Percentiles rank a stretch among this genome's conserved stretches.
Conservation (phyloP, 805 yeast species). For the Tetrapisispora iriomotensis region DNA sequence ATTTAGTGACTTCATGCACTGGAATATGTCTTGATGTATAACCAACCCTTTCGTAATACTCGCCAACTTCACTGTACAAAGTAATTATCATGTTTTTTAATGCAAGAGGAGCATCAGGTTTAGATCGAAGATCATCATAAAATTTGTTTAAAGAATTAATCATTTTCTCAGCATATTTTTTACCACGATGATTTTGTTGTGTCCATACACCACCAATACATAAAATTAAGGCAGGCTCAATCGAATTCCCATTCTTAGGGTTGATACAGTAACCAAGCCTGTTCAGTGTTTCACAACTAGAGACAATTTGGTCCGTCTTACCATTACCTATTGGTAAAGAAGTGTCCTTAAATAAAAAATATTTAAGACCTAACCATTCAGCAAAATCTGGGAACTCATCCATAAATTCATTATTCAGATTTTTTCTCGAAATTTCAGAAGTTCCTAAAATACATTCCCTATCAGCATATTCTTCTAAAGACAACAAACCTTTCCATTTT, state of each 20-base stretch:
- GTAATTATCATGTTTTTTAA: slow-evolving; percentile 29
- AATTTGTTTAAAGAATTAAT: slow-evolving; percentile 29
- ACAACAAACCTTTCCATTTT: slow-evolving; percentile 29
- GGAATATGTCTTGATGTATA: slow-evolving; percentile 37
- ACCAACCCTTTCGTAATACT: slow-evolving; percentile 56
- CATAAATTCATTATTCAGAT: slow-evolving; percentile 8
- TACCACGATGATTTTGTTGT: slow-evolving; percentile 36
- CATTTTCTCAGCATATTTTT: slow-evolving; percentile 48
- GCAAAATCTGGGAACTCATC: slow-evolving; percentile 11
- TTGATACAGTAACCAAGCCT: slow-evolving; percentile 28
- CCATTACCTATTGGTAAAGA: slow-evolving; percentile 11
- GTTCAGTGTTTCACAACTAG: slow-evolving; percentile 34
- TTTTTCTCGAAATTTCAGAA: slow-evolving; percentile 19
- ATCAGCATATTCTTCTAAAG: slow-evolving; percentile 29
- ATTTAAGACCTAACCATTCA: slow-evolving; percentile 28
- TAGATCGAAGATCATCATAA: slow-evolving; percentile 23
- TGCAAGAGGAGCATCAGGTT: slow-evolving; percentile 20
- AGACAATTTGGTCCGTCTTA: slow-evolving; percentile 30
- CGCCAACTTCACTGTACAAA: slow-evolving; percentile 68
- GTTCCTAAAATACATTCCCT: slow-evolving; percentile 30
- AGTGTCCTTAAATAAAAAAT: slow-evolving; percentile 28
- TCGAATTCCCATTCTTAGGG: slow-evolving; percentile 17
- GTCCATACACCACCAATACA: slow-evolving; percentile 57
- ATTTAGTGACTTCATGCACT: slow-evolving; percentile 23
- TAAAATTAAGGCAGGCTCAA: slow-evolving; percentile 28